Conservation (phyloP, 2,329 filamentous ascomycete species). For the Curvularia verruculosa region DNA sequence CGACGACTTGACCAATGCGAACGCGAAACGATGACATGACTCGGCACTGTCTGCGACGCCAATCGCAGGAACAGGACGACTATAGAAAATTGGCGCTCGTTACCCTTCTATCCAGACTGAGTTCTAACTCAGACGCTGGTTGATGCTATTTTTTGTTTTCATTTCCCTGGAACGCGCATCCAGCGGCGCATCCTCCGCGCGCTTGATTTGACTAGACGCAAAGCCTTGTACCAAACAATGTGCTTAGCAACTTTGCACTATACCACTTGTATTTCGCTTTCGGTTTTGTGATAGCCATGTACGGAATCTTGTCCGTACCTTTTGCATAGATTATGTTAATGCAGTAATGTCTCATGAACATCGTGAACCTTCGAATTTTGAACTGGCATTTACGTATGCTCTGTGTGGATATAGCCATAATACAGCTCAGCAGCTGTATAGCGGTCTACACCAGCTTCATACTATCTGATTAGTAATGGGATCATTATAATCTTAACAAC, state of each 20-base stretch:
- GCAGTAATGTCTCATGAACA: slow-evolving; percentile 12
- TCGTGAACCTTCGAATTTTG: no score
- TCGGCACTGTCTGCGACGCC: background rate
- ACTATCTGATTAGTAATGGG: background rate
- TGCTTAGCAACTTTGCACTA: background rate
- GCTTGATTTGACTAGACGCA: background rate
- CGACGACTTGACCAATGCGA: background rate
- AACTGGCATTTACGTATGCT: background rate
- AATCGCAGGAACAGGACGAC: background rate
- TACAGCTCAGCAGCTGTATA: background rate
- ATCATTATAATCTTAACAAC: background rate
- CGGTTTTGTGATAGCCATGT: background rate
- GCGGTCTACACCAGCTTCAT: background rate
- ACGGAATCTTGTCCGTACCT: background rate
- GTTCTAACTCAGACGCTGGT: background rate
- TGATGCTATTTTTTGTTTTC: background rate
- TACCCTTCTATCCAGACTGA: background rate
- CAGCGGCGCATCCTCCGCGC: background rate
- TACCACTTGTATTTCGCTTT: background rate
- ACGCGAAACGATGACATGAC: background rate
- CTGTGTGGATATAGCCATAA: background rate
- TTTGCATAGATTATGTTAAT: slow-evolving; percentile 3
- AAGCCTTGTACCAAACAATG: background rate
- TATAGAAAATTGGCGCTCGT: background rate
- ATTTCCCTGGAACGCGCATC: background rate